These are phyloP conservation scores for Hyphodiscus sp. DNA, from an alignment of 2,329 filamentous ascomycete genomes.

Conservation along the genomic window DNA sequence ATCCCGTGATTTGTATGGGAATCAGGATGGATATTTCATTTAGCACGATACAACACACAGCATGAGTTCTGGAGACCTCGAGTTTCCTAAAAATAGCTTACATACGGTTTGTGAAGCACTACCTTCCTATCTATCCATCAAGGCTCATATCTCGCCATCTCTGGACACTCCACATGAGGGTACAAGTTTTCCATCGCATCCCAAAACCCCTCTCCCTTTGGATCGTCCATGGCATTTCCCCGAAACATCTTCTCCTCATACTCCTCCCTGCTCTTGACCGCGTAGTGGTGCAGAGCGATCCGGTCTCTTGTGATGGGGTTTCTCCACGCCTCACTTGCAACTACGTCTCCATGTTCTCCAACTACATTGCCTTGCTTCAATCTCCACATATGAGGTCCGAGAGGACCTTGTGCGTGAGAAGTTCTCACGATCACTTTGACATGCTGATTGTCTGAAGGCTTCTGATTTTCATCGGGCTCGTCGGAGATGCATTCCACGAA, in stretches of 20 bases:
- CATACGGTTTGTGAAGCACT: too few relatives aligned
- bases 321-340: slow-evolving; percentile 17
- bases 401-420: slow-evolving; percentile 21
- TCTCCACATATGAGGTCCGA: too few relatives aligned
- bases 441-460: slow-evolving; percentile 22
- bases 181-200: slow-evolving; percentile 21
- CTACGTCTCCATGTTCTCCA: slow-evolving; percentile 22
- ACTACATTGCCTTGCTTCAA: slow-evolving; percentile 17
- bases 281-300: slow-evolving; percentile 31
- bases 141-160: slow-evolving; percentile 26
- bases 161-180: slow-evolving; percentile 21
- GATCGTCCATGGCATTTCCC: slow-evolving; percentile 24
- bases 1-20: too few relatives aligned
- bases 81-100: too few relatives aligned
- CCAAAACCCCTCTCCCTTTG: slow-evolving; percentile 26
- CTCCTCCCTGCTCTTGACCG: slow-evolving; percentile 29
- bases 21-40: too few relatives aligned
- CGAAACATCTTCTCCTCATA: slow-evolving; percentile 27
- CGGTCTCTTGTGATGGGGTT: slow-evolving; percentile 25
- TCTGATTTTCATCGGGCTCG: slow-evolving; percentile 5
- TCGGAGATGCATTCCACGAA: slow-evolving; percentile 29
- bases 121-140: background rate
- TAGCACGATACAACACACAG: too few relatives aligned
- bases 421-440: slow-evolving; percentile 29
- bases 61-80: too few relatives aligned